These are phyloP conservation scores for Pseudozyma flocculosa DNA, from an alignment of 1,284 basidiomycete species.

Conservation along the genomic window DNA sequence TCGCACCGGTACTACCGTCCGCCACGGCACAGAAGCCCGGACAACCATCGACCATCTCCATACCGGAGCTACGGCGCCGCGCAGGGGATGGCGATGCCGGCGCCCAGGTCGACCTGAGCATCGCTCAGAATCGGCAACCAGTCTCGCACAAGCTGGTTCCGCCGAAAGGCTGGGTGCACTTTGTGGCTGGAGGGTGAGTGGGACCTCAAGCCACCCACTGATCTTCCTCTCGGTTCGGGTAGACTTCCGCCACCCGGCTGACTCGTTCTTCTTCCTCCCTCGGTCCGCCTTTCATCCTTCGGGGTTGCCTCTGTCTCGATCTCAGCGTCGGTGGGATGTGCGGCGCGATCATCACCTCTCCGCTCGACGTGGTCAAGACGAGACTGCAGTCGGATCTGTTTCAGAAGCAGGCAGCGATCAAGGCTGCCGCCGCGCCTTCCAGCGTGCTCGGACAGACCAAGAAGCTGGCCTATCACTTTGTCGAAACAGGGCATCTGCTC, in stretches of 20 bases:
- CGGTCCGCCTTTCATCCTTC: neutral
- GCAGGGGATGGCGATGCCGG: slow-evolving; percentile 20
- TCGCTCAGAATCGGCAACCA: neutral
- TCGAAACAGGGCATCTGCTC: slow-evolving; percentile 87
- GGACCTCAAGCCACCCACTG: neutral
- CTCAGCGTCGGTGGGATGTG: slow-evolving; percentile 93
- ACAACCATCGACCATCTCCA: slow-evolving; percentile 1
- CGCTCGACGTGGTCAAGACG: slow-evolving; percentile 98
- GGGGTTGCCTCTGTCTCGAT: neutral
- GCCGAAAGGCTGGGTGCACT: slow-evolving; percentile 59
- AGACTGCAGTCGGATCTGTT: slow-evolving; percentile 90
- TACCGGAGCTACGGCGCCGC: slow-evolving; percentile 10
- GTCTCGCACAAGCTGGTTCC: slow-evolving; percentile 15
- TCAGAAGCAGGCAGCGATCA: slow-evolving; percentile 63
- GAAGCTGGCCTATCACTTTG: slow-evolving; percentile 83
- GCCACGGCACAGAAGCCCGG: neutral
- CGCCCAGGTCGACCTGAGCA: slow-evolving; percentile 21
- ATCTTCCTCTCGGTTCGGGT: too few species aligned
- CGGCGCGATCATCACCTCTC: slow-evolving; percentile 92
- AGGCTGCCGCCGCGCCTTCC: slow-evolving; percentile 4
- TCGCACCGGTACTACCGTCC: slow-evolving; percentile 26
- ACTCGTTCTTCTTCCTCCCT: neutral
- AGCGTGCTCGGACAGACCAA: slow-evolving; percentile 56
- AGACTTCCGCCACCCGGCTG: too few species aligned
- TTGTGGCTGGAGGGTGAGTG: slow-evolving; percentile 61